These are phyloP conservation scores for Sporothrix brunneoviolacea DNA, from an alignment of 2,329 filamentous ascomycete genomes.

Conservation along the genomic window DNA sequence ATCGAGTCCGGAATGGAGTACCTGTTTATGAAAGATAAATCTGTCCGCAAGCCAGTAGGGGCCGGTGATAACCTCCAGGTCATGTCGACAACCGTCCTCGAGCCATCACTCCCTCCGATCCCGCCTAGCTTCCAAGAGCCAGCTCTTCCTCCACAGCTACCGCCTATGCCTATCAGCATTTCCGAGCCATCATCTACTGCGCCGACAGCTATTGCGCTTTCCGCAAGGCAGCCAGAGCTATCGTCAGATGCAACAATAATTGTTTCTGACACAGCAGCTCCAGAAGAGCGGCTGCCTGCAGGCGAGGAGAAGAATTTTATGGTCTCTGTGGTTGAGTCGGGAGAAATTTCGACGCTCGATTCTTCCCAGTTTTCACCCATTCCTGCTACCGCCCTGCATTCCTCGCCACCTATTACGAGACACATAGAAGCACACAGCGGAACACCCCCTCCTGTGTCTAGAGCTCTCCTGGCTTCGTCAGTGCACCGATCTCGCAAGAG, in stretches of 20 bases:
- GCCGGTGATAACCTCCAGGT: conserved; percentile 52
- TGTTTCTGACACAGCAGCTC: conserved; percentile 49
- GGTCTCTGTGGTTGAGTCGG: not conserved
- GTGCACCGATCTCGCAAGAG: conserved; percentile 63
- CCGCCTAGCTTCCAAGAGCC: conserved; percentile 35
- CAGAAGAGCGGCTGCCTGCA: conserved; percentile 4
- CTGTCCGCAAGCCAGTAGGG: conserved; percentile 50
- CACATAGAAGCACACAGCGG: conserved; percentile 54
- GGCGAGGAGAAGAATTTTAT: conserved; percentile 6
- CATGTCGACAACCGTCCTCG: conserved; percentile 47
- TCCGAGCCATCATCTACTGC: conserved; percentile 8
- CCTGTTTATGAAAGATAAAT: conserved; percentile 85
- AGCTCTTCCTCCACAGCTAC: conserved; percentile 42
- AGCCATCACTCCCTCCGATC: conserved; percentile 39
- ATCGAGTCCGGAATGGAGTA: conserved; percentile 86
- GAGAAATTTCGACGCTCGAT: conserved; percentile 30
- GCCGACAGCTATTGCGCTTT: conserved; percentile 11
- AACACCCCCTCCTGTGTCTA: conserved; percentile 67
- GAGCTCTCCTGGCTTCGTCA: conserved; percentile 44
- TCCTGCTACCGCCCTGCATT: conserved; percentile 65
- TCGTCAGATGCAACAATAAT: conserved; percentile 75
- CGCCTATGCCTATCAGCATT: conserved; percentile 24
- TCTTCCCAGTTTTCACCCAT: conserved; percentile 64
- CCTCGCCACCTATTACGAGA: conserved; percentile 76
- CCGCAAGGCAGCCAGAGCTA: conserved; percentile 42